Conservation (phyloP, 2,329 filamentous ascomycete species). For the Tolypocladium cylindrosporum region DNA sequence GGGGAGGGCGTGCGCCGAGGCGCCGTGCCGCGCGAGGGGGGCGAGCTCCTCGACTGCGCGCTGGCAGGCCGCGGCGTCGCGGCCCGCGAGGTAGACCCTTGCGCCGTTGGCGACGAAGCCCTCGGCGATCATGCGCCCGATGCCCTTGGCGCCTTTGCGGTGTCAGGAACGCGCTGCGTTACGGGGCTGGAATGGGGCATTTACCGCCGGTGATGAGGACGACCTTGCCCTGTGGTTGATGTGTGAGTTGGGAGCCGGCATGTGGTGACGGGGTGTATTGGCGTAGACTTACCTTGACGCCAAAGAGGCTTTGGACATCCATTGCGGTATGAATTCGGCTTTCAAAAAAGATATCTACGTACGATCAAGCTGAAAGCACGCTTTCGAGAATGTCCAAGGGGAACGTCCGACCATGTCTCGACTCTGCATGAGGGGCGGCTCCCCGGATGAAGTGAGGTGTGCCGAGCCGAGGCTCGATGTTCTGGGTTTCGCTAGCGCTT, state of each 20-base stretch:
- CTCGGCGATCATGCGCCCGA: constrained; percentile 58
- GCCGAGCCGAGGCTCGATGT: neutral
- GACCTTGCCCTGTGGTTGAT: constrained; percentile 38
- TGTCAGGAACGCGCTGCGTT: neutral
- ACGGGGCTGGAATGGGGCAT: neutral
- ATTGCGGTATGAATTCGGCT: constrained; percentile 22
- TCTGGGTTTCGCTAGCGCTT: neutral
- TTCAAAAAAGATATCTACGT: neutral
- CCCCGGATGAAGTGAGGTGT: neutral
- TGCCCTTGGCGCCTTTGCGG: constrained; percentile 41
- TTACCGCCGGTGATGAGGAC: constrained; percentile 45
- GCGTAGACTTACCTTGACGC: constrained; percentile 41
- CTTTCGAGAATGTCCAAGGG: neutral
- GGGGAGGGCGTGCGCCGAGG: constrained; percentile 45
- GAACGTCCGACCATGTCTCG: neutral
- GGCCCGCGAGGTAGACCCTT: constrained; percentile 56
- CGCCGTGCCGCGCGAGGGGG: constrained; percentile 30
- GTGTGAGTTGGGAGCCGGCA: neutral
- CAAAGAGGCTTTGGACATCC: constrained; percentile 45
- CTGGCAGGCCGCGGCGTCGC: constrained; percentile 49
- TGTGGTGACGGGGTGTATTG: neutral
- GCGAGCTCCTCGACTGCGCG: constrained; percentile 47
- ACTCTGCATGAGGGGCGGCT: neutral
- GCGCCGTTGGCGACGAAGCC: constrained; percentile 56
- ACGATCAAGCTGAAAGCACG: neutral